Evolutionary conservation across 257 asterid genomes (phyloP), one percentile per base, ranked within the genome.

Genomic region (Craterostigma plantagineum): DNA sequence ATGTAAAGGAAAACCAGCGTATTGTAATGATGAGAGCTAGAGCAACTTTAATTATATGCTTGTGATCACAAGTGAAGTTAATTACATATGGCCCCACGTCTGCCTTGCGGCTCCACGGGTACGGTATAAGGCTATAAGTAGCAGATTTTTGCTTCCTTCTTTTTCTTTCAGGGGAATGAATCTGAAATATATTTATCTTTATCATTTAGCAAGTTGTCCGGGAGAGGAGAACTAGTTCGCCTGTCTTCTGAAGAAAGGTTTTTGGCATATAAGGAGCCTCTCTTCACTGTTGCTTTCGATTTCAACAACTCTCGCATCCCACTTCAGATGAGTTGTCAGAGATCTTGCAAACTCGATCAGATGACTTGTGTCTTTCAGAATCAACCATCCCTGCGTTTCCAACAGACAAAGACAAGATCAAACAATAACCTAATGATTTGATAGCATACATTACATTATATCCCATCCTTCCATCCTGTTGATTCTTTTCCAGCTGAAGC

Each of bases 241-340:
- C 57, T 70, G 93, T 73, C 72, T 63, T 65, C 70, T 91, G 61
- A 56, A 41, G 57, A 76, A 75, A 10, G 99, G 92, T 47, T 91
- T 91, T 80, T 91, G 99, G 75, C 99, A 91, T 70, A 91, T 76
- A 34, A 91, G 76, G 64, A 91, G 85, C 47, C 64, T 68, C 71
- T 91, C 96, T 7, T 84, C 76, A 23, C 91, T 75, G 52, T 66
- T 76, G 55, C 81, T 76, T 38, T 91, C 94, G 2, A 80, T 71
- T 73, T 84, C 99, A 7, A 91, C 75, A 9, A 91, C 81, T 43
- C 99, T 86, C 0, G 96, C 92, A 17, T 91, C 99, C 99, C 99
- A 91, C 70, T 73, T 91, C 67, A 91, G 61, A 46, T 64, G 77
- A 11, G 92, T 60, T 18, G 85, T 68, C 36, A 75, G 75, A 61